Conservation (phyloP, 164 flowering plant genomes). For the Dillenia suffruticosa region DNA sequence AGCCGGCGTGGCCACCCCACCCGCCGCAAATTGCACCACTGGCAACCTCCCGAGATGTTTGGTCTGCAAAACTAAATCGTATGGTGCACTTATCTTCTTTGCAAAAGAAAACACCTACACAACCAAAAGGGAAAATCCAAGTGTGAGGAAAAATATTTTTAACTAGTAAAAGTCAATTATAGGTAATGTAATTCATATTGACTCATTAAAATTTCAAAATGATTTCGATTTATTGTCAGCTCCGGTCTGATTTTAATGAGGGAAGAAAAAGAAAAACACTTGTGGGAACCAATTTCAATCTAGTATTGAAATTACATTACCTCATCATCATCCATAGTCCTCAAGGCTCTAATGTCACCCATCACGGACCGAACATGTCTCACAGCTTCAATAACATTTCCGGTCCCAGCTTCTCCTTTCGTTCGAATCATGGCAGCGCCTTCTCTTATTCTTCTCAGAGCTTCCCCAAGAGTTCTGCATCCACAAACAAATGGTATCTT, state of each 20-base stretch:
- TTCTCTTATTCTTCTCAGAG: conserved; percentile 24
- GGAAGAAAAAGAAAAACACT: too few relatives aligned
- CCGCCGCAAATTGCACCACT: conserved; percentile 45
- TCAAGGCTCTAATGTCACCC: conserved; percentile 35
- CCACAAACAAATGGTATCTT: conserved; percentile 29
- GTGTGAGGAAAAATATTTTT: too few relatives aligned
- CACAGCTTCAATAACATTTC: conserved; percentile 36
- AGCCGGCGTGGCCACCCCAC: conserved; percentile 45
- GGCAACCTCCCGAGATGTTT: conserved; percentile 48
- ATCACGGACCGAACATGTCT: conserved; percentile 39
- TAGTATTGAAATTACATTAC: not conserved
- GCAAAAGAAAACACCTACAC: conserved; percentile 27
- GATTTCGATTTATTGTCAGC: too few relatives aligned
- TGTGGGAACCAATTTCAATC: too few relatives aligned
- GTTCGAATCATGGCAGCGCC: conserved; percentile 37
- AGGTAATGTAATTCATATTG: too few relatives aligned
- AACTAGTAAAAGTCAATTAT: too few relatives aligned
- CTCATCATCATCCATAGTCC: conserved; percentile 48
- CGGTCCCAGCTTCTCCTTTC: conserved; percentile 37
- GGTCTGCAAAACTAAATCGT: conserved; percentile 41
- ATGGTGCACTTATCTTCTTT: conserved; percentile 38
- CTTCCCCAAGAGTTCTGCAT: conserved; percentile 30
- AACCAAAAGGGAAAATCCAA: too few relatives aligned
- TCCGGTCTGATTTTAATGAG: too few relatives aligned
- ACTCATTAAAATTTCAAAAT: too few relatives aligned